These are phyloP conservation scores for Camellia sinensis DNA, from an alignment of 148 eudicot species.

Conservation along the genomic window DNA sequence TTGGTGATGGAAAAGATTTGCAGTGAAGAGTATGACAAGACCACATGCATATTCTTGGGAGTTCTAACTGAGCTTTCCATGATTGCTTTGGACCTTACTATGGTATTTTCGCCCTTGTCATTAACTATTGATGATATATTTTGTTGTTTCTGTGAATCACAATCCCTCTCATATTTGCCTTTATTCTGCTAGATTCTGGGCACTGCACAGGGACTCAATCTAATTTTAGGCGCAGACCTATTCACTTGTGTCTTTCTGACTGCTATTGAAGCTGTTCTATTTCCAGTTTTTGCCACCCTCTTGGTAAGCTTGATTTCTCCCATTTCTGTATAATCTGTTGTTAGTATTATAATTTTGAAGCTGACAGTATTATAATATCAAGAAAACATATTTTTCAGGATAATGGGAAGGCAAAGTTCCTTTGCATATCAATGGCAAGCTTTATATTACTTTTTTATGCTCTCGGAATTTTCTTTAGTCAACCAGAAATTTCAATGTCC, in stretches of 20 bases:
- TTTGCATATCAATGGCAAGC: slow-evolving; percentile 53
- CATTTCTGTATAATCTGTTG: not conserved
- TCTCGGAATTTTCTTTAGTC: slow-evolving; percentile 62
- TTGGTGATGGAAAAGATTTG: slow-evolving; percentile 57
- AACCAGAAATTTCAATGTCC: slow-evolving; percentile 57
- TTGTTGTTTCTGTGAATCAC: slow-evolving; percentile 11
- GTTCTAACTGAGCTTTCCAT: slow-evolving; percentile 72
- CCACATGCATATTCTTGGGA: slow-evolving; percentile 70
- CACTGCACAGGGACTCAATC: slow-evolving; percentile 78
- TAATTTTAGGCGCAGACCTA: slow-evolving; percentile 62
- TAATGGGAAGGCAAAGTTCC: slow-evolving; percentile 49
- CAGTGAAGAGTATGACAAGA: slow-evolving; percentile 62
- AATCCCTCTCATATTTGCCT: slow-evolving; percentile 4
- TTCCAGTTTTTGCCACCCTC: slow-evolving; percentile 66
- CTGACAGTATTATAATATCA: slow-evolving; percentile 10
- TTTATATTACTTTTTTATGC: slow-evolving; percentile 44
- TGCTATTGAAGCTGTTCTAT: slow-evolving; percentile 54
- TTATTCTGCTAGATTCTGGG: slow-evolving; percentile 68
- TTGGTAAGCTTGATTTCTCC: slow-evolving; percentile 45
- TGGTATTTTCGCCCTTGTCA: slow-evolving; percentile 43
- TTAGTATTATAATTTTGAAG: not conserved
- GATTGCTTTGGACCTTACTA: slow-evolving; percentile 70
- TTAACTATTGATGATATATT: not conserved
- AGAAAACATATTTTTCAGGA: slow-evolving; percentile 43
- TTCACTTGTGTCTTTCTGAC: slow-evolving; percentile 69